Evolutionary conservation across 306 rosid genomes (phyloP), one percentile per base, ranked within the genome.

Genomic region (Alnus rubra): DNA sequence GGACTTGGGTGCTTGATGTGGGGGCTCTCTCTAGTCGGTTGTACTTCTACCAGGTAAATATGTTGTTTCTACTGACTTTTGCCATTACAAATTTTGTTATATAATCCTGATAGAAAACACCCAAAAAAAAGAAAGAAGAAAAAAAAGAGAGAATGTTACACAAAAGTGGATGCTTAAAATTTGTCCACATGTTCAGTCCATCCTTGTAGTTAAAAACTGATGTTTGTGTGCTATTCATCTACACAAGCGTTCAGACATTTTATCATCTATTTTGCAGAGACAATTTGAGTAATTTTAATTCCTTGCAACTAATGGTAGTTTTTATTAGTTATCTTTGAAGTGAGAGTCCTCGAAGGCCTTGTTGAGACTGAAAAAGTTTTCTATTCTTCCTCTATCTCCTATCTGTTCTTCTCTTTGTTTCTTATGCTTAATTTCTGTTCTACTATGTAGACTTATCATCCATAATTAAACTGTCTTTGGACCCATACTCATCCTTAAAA

Each of bases 1-100:
- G 84, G 78, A 85, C 86, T 16, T 89, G 93, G 93, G 88, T 76
- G 75, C 90, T 89, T 65, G 90, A 89, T 74, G 93, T 85, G 3
- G 93, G 90, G 14, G 80, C 82, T 50, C 86, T 87, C 30, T 87
- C 93, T 5, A 64, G 58, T 80, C 86, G 79, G 23, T 79, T 85
- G 73, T 89, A 87, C 65, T 89, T 84, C 83, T 89, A 85, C 78
- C 90, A 87, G 89, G 92, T 87, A 71, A 80, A 49, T 5, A 1
- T 84, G 55, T 49, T 54, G 15, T 64, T 48, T 75, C 33, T 30
- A 15, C n/a, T 35, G n/a, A 65, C 56, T 48, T 28, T 49, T 1
- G 7, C 28, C 33, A 44, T 28, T 3, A 9, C 10, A 1, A 28
- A 75, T 35, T 73, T 52, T 37, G 68, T 54, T 15, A 58, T 55